Evolutionary conservation across 768 basidiomycete genomes (phyloP).

Genomic region (Boletellus emodensis): DNA sequence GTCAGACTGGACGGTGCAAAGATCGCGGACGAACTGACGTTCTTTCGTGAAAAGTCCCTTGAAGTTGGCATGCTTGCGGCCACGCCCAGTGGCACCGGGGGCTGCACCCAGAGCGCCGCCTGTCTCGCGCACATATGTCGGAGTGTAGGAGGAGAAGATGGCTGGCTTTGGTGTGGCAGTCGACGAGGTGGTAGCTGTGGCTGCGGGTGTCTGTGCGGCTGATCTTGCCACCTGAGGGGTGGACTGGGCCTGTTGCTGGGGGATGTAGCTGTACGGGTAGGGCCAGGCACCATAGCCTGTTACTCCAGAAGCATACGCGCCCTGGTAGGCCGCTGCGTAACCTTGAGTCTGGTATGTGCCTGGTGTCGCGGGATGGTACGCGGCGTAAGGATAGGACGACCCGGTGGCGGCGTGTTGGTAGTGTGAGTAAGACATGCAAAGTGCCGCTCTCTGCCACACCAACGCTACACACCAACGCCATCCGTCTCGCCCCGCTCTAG

Average conservation of each 20-base stretch:
- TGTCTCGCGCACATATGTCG: conserved; percentile 48
- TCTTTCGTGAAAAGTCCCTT: conserved; percentile 81
- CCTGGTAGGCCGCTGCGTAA: conserved; percentile 44
- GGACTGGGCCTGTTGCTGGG: conserved; percentile 33
- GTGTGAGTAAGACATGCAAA: conserved; percentile 34
- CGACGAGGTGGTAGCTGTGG: conserved; percentile 31
- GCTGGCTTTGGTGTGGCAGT: conserved; percentile 36
- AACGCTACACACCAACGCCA: neutral
- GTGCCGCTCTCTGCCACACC: neutral
- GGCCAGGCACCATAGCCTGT: conserved; percentile 69
- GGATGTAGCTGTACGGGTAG: conserved; percentile 61
- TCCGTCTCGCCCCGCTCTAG: conserved; percentile 54
- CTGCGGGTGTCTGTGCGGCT: conserved; percentile 26
- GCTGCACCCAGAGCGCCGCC: conserved; percentile 34
- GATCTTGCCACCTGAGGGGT: conserved; percentile 27
- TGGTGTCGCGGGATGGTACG: conserved; percentile 50
- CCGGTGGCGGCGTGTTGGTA: conserved; percentile 40
- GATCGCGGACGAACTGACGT: conserved; percentile 42
- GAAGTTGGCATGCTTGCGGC: conserved; percentile 62
- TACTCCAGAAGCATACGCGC: conserved; percentile 58
- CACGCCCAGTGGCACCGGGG: conserved; percentile 42
- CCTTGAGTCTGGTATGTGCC: conserved; percentile 46
- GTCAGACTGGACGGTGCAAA: conserved; percentile 9
- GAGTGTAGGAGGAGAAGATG: conserved; percentile 56
- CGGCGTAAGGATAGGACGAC: conserved; percentile 61